Base-by-base conservation (phyloP, 805 yeast species). In the Soucietia sequanensis region DNA sequence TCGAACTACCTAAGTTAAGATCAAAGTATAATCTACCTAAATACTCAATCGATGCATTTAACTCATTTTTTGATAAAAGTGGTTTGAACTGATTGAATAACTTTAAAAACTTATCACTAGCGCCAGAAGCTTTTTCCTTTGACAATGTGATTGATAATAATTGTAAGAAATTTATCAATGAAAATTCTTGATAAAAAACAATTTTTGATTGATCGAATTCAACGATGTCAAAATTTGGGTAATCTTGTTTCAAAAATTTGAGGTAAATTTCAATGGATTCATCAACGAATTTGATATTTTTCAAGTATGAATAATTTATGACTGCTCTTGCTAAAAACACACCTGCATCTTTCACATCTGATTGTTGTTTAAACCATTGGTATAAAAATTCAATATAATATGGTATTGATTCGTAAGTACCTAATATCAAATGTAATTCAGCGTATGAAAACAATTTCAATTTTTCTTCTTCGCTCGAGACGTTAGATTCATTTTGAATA, bases 361-460 rank as follows among this genome's bases (percentile, higher is more conserved):
- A 18, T 15, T 39, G 37, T 8, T 33, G 29, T 15, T 57, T 52
- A 30, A 50, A 63, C 61, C 78, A 68, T 6, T 67, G 60, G 33
- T 59, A 67, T 48, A 78, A 65, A 50, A 77, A 75, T 35, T 71
- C 65, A 0, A 59, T 56, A 37, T 68, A 68, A 6, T 44, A 38
- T 2, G 69, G 62, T 23, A 68, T 48, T 2, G 76, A 71, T 35
- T 75, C 80, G 33, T 65, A 60, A 5, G 83, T 80, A 1, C 95
- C 95, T 43, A 80, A 63, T 10, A 85, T 62, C 43, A 85, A 66
- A 50, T 82, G 84, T 49, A 77, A 71, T 58, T 85, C 95, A n/a
- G 90, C 85, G 36, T 79, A 81, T 36, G 78, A 72, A 23, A 72
- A 73, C 37, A 72, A 50, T 31, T 73, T 76, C 14, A 58, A 44